Base-by-base conservation (phyloP, 371 early-diverging fungal species). In the Apophysomyces sp. region DNA sequence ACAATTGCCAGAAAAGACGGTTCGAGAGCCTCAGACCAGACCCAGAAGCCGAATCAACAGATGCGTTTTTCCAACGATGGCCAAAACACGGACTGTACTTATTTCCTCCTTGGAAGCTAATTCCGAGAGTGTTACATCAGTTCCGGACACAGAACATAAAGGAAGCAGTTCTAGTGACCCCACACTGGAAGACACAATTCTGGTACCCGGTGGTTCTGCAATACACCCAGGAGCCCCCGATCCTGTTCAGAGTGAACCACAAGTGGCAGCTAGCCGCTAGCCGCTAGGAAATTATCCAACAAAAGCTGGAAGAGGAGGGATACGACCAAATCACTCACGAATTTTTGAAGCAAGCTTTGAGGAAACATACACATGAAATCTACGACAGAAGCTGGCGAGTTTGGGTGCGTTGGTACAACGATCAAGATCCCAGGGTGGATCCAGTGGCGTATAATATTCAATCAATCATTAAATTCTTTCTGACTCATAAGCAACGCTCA, bases 1-100 rank as follows among this genome's bases (percentile, higher is more conserved):
- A 41, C 55, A 73, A 61, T 36, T 28, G 64, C 54, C 53, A 66
- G 34, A 55, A 58, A 3, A 18, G 9, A 39, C 8, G 16, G 15
- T 76, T 37, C 41, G 69, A 69, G 71, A 65, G 34, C 32, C 57
- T 55, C 26, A 31, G 44, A n/a, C 59, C 58, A n/a, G 69, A 78
- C 53, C 71, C 70, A 13, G 40, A 51, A 29, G 70, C 78, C 13
- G 37, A n/a, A 55, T 65, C 55, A n/a, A 39, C 52, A 21, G 69
- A 74, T 58, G 72, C 71, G 7, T 73, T 78, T 34, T 11, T 13
- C 6, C 68, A 69, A 53, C 28, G 21, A 8, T 74, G 74, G 70
- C 52, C 44, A 12, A 32, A 36, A 27, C 56, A 6, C 16, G 66
- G 66, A 37, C 57, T 67, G 18, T 69, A 65, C 12, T 40, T 67